Evolutionary conservation across 148 eudicot genomes (phyloP), one percentile per base, ranked within the genome.

Genomic region (Silene uniflora): DNA sequence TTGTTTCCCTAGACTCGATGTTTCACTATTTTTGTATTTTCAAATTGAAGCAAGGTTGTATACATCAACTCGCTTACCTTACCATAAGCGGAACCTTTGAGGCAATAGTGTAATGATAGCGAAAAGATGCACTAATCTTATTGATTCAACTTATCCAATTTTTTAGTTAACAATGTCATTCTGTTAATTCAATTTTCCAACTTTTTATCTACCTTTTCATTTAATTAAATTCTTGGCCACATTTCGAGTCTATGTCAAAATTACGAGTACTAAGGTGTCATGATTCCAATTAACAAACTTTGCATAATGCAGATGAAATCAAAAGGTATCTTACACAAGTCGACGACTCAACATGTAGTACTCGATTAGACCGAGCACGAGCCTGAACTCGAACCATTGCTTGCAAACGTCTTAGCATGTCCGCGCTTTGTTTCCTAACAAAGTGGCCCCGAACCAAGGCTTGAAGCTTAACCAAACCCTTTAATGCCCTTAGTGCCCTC

Each of bases 361-460:
- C 79, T 8, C 99, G 93, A 73, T 76, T 84, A 5, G 89, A 87
- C 66, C 87, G 86, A 56, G 96, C 97, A 74, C 94, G 91, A 55
- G 91, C 87, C 76, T 95, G 99, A 72, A 89, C 87, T 72, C 92
- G 88, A 35, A 91, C 92, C 92, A 95, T 84, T 22, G 99, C 96
- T 58, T 95, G 99, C 90, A 95, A 84, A 21, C 97, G 89, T 18
- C 85, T 84, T 35, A 94, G 89, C 97, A 92, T 94, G 71, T 90
- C 93, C 4, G 96, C 83, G 63, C 99, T 92, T 86, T 89, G 97
- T 71, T 88, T 95, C 71, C 99, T 83, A 35, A 95, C 96, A 68
- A 92, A 90, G 62, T 87, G 93, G 68, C 99, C 99, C 62, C 99
- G 89, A 11, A 92, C 96, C n/a, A 92, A 80, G 64, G 99, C 99